Base-by-base conservation (phyloP, 345 rosid genomes). In the Lumnitzera littorea region DNA sequence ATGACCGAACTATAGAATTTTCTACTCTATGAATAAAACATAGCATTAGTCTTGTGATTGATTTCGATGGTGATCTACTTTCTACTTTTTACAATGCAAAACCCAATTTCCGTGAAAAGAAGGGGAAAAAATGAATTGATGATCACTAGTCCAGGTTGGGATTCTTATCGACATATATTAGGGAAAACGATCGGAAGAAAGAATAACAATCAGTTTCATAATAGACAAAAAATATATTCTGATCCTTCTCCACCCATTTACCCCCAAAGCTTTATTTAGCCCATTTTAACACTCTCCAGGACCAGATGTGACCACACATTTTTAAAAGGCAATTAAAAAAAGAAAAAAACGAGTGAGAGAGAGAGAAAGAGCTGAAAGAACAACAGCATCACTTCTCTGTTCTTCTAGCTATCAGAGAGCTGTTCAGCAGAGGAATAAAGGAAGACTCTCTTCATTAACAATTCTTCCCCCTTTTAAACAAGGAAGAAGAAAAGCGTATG, bases 291-390 rank as follows among this genome's bases (percentile, higher is more conserved):
- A 70, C 43, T 4, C 43, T 4, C 5, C 61, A 72, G 62, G 7
- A 60, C 62, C 55, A 36, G 78, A 82, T 74, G 80, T 74, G 84
- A 74, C 82, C 65, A 66, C 73, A 70, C 74, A 53, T 53, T 74
- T 61, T 52, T 62, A 51, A 58, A 55, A 11, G 48, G 55, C 13
- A 48, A 12, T 24, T 20, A 20, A 20, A 20, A 20, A 0, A 6
- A 29, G 1, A 36, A 36, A 36, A 36, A 36, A 6, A 36, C 10
- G 43, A 36, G 43, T 36, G 43, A 11, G 49, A 59, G 15, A 41
- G 15, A 43, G 1, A 47, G 48, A 20, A 8, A 46, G 46, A 12
- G 16, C 29, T 48, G 9, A 47, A 15, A 56, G 64, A 51, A 24
- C 29, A 61, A 24, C 29, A 61, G 31, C 60, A 58, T 17, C 61